Conservation (phyloP, 495 filamentous ascomycete species). For the Penicillium crystallinum region DNA sequence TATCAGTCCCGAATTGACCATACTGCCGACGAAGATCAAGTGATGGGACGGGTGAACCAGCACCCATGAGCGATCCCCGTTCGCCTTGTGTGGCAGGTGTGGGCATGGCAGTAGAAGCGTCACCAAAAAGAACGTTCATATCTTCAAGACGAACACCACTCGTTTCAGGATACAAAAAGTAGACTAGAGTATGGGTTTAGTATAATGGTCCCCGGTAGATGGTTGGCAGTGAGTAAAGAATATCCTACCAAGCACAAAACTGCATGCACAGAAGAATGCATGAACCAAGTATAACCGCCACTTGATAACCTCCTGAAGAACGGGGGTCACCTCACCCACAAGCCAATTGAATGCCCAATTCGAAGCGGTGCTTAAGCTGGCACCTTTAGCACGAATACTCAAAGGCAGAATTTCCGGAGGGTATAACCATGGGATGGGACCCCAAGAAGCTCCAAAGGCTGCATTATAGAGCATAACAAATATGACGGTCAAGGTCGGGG, state of each 20-base stretch:
- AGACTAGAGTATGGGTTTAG: conserved; percentile 56
- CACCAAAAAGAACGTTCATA: conserved; percentile 88
- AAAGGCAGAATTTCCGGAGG: conserved; percentile 95
- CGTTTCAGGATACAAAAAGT: conserved; percentile 95
- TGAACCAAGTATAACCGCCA: conserved; percentile 94
- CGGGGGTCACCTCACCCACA: conserved; percentile 88
- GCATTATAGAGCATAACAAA: conserved; percentile 99
- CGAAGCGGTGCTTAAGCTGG: conserved; percentile 89
- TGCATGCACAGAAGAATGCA: conserved; percentile 94
- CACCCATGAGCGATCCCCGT: conserved; percentile 66
- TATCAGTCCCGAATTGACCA: conserved; percentile 49
- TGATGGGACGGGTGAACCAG: conserved; percentile 69
- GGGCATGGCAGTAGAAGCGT: conserved; percentile 74
- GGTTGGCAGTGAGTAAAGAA: neutral
- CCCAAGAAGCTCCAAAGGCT: conserved; percentile 98
- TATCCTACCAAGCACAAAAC: conserved; percentile 89
- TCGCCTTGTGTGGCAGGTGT: conserved; percentile 67
- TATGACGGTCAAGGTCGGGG: conserved; percentile 79
- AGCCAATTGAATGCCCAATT: conserved; percentile 99
- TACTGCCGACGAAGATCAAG: conserved; percentile 62
- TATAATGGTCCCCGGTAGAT: neutral
- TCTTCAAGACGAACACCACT: conserved; percentile 92
- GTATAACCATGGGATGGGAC: conserved; percentile 96
- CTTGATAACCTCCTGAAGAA: conserved; percentile 82
- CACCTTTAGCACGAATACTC: conserved; percentile 96